A percentile compares a stretch with the other conserved stretches of the same genome.
These are phyloP conservation scores for Suhomyces pyralidae DNA, from an alignment of 805 yeast species.

Conservation along the genomic window DNA sequence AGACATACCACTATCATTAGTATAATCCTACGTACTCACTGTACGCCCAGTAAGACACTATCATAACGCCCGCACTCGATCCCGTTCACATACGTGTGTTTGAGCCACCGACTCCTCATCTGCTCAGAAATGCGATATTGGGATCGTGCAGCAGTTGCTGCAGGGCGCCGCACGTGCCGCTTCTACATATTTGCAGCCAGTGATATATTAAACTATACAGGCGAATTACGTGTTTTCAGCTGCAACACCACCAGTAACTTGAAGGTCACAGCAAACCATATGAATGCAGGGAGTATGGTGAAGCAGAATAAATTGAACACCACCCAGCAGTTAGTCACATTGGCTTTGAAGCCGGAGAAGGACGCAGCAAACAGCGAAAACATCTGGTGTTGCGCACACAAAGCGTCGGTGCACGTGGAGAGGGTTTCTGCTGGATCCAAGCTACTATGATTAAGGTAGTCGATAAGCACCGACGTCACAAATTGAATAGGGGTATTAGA, in stretches of 20 bases:
- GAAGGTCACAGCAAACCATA: conserved; percentile 20
- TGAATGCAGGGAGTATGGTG: conserved; percentile 18
- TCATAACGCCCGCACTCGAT: too few species aligned
- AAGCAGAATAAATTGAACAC: conserved; percentile 18
- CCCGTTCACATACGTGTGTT: background rate
- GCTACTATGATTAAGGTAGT: conserved; percentile 14
- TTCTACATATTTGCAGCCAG: background rate
- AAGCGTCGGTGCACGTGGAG: conserved; percentile 4
- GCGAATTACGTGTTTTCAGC: background rate
- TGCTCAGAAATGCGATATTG: too few species aligned
- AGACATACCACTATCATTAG: background rate
- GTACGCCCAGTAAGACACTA: background rate
- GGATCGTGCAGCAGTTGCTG: background rate
- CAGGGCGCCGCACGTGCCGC: background rate
- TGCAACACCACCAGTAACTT: conserved; percentile 5
- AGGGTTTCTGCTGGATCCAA: conserved; percentile 1
- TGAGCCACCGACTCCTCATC: background rate
- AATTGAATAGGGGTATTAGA: conserved; percentile 8
- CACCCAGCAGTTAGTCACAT: conserved; percentile 16
- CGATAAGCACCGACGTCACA: conserved; percentile 17
- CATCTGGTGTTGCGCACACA: conserved; percentile 6
- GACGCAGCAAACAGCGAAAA: conserved; percentile 4
- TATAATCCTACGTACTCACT: too few species aligned
- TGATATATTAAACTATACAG: background rate
- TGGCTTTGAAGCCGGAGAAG: conserved; percentile 7